Evolutionary conservation across 2,329 filamentous ascomycete species (phyloP), one percentile per base, ranked within the genome.

Genomic region (Epichloe coenophiala): DNA sequence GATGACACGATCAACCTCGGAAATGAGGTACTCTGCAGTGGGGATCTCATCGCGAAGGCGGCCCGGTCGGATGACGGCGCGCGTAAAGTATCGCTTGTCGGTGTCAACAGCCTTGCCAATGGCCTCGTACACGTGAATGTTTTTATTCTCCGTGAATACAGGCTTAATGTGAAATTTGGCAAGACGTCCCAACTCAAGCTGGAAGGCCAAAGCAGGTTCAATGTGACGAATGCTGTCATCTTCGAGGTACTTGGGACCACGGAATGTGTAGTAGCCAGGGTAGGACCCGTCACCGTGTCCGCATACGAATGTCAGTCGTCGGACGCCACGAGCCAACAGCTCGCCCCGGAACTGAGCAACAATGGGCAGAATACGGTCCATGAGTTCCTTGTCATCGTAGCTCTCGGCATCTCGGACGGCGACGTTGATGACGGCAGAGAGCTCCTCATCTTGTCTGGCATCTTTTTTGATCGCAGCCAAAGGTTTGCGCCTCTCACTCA

Each of bases 151-250:
- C 0, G 93, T 97, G 72, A 98, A 98, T 48, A 98, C 89, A 2
- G 93, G 91, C 74, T 90, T 94, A 71, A 97, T 95, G 73, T 89
- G 84, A 80, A 98, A 98, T 74, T 96, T 97, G 63, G 86, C 86
- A 33, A 98, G 80, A 67, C 93, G 86, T 53, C 83, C 85, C 56
- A 98, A 83, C 71, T 98, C 93, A 66, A 97, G 86, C 76, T 98
- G 93, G 87, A 97, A 98, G 63, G 93, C 90, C 68, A 96, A 77
- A 50, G 93, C 91, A 47, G 93, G 93, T 71, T 98, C 93, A 57
- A 81, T 94, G 75, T 98, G 91, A 73, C 93, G 91, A 63, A 98
- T 97, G 68, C 86, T 95, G 67, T 87, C 81, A 62, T 98, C 93
- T 69, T 98, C 93, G 48, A 81, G 76, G 68, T 95, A 98, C 48